Evolutionary conservation across 805 yeast species (phyloP).

Genomic region (Kazachstania viticola): DNA sequence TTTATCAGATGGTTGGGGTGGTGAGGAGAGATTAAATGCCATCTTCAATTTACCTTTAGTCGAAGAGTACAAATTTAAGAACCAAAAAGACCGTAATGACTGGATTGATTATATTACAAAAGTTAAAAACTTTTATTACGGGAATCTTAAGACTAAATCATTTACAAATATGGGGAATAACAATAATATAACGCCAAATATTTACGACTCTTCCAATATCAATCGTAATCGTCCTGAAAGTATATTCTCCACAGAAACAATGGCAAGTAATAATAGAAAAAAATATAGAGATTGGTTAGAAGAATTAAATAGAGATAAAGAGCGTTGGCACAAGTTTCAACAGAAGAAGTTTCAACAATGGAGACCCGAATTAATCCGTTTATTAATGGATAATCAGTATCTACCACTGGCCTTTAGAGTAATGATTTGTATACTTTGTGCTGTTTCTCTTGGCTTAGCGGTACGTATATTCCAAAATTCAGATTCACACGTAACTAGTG

Average conservation of each 20-base stretch:
- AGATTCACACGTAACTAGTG: conserved; percentile 3
- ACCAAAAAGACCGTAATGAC: conserved; percentile 19
- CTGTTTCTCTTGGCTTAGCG: conserved; percentile 65
- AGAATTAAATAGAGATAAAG: conserved; percentile 18
- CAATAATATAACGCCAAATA: no score
- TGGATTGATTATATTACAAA: conserved; percentile 21
- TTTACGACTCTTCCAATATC: no score
- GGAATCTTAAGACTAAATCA: no score
- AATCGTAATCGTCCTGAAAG: neutral
- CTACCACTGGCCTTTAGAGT: conserved; percentile 68
- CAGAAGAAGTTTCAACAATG: conserved; percentile 51
- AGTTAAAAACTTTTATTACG: conserved; percentile 20
- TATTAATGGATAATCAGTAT: conserved; percentile 65
- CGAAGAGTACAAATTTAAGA: conserved; percentile 18
- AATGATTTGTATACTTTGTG: conserved; percentile 44
- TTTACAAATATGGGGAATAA: no score
- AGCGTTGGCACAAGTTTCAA: conserved; percentile 22
- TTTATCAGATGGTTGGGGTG: conserved; percentile 54
- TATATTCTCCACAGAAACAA: neutral
- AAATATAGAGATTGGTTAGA: conserved; percentile 12
- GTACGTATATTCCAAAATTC: conserved; percentile 39
- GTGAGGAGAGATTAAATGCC: conserved; percentile 48
- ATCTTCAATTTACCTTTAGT: conserved; percentile 31
- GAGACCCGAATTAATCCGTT: conserved; percentile 46
- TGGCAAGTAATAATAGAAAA: conserved; percentile 1